Evolutionary conservation across 2,329 filamentous ascomycete genomes (phyloP).

Genomic region (Penicillium carneum): DNA sequence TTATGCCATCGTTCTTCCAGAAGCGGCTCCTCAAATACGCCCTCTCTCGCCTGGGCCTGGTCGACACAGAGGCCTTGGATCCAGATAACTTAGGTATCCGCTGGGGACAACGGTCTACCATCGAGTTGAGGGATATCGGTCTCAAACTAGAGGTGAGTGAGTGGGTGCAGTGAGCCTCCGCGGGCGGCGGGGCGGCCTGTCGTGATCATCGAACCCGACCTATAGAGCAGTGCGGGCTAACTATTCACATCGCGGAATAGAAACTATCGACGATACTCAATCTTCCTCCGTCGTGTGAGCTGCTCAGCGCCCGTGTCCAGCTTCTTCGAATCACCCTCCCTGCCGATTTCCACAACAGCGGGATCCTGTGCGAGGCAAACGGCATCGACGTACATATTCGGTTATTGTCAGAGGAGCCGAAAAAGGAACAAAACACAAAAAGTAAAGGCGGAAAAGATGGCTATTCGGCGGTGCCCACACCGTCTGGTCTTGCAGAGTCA

Average conservation of each 20-base stretch:
- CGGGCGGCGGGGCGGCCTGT: conserved; percentile 14
- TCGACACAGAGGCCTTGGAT: conserved; percentile 86
- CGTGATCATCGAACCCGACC: conserved; percentile 10
- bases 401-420: conserved; percentile 56
- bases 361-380: conserved; percentile 81
- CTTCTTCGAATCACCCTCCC: conserved; percentile 82
- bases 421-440: conserved; percentile 42
- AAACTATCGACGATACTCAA: conserved; percentile 78
- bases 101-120: conserved; percentile 78
- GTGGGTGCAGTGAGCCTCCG: conserved; percentile 33
- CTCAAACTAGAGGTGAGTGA: conserved; percentile 78
- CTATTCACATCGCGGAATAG: conserved; percentile 55
- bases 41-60: conserved; percentile 79
- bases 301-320: conserved; percentile 77
- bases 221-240: conserved; percentile 33
- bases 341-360: conserved; percentile 83
- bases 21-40: conserved; percentile 89
- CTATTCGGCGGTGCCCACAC: conserved; percentile 47
- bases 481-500: conserved; percentile 66
- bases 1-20: conserved; percentile 80
- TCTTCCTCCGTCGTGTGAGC: conserved; percentile 73
- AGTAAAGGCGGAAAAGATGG: conserved; percentile 24
- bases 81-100: conserved; percentile 84
- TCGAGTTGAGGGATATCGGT: conserved; percentile 87
- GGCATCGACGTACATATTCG: conserved; percentile 76